phyloP scores from a whole-genome alignment of 345 rosid genomes.

The Kandelia obovata region DNA sequence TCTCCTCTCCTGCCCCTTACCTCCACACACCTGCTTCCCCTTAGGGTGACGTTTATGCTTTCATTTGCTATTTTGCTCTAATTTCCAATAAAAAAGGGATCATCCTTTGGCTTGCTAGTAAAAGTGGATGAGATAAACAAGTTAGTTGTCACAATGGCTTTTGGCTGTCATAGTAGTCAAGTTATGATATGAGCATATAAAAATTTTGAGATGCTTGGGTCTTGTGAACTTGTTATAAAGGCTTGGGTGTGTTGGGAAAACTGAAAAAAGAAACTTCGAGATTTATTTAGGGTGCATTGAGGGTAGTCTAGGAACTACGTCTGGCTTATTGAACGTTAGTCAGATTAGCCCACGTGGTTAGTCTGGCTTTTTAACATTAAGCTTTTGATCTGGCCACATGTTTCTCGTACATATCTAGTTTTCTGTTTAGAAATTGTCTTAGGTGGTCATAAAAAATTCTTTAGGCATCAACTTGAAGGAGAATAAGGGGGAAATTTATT shows the following conservation, averaged over 20 bases:
- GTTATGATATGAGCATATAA: not conserved
- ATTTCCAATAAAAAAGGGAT: too few species aligned
- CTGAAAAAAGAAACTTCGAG: not conserved
- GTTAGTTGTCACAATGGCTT: too few species aligned
- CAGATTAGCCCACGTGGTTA: not conserved
- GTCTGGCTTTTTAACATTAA: not conserved
- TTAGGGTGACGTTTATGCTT: not conserved
- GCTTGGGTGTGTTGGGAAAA: not conserved
- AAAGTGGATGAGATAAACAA: too few species aligned
- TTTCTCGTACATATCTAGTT: too few species aligned
- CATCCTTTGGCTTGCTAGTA: too few species aligned
- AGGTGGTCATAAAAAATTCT: too few species aligned
- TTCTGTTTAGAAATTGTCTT: too few species aligned
- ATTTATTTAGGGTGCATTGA: not conserved
- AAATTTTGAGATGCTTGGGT: not conserved
- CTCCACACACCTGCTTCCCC: too few species aligned
- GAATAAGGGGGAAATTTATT: too few species aligned
- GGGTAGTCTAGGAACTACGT: too few species aligned
- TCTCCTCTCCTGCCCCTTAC: not conserved
- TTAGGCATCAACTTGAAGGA: too few species aligned
- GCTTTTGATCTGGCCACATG: too few species aligned
- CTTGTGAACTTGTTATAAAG: not conserved
- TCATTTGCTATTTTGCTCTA: not conserved
- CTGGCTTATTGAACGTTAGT: not conserved
- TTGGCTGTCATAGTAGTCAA: not conserved